Percentiles rank a stretch among this genome's conserved stretches.
These are phyloP conservation scores for Puccinellia tenuiflora DNA, from an alignment of 176 grass and related monocot genomes.

Conservation along the genomic window DNA sequence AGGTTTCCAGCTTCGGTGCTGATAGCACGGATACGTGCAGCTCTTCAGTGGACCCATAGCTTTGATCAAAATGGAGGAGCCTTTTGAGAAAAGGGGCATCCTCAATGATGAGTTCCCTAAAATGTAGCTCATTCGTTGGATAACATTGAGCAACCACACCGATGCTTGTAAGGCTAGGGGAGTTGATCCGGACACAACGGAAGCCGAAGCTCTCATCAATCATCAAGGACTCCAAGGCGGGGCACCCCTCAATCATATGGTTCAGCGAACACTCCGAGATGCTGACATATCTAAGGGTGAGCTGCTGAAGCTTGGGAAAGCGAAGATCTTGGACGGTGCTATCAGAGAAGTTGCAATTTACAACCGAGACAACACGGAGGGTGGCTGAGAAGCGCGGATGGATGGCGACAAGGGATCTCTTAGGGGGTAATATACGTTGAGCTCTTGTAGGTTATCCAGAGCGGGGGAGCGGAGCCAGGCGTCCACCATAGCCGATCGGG, in stretches of 20 bases:
- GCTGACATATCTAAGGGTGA: background rate
- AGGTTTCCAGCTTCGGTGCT: background rate
- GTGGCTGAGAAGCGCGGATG: conserved; percentile 10
- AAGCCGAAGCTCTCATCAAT: background rate
- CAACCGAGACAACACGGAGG: background rate
- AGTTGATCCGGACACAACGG: background rate
- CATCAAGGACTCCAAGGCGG: background rate
- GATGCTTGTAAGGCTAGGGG: background rate
- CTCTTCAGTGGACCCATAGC: too few species aligned
- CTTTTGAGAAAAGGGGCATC: background rate
- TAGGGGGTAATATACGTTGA: background rate
- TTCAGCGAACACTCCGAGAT: background rate
- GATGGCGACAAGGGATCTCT: background rate
- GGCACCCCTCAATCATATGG: background rate
- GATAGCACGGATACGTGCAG: background rate
- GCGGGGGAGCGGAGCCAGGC: background rate
- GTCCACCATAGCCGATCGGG: background rate
- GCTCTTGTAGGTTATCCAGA: background rate
- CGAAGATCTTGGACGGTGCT: background rate
- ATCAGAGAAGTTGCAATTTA: background rate
- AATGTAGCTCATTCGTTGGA: too few species aligned
- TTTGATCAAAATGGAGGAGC: background rate
- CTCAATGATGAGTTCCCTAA: background rate
- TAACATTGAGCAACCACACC: too few species aligned
- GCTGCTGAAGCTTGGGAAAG: background rate